These are phyloP conservation scores for Backusella morwellensis DNA, from an alignment of 192 early-diverging fungal species.

Conservation along the genomic window DNA sequence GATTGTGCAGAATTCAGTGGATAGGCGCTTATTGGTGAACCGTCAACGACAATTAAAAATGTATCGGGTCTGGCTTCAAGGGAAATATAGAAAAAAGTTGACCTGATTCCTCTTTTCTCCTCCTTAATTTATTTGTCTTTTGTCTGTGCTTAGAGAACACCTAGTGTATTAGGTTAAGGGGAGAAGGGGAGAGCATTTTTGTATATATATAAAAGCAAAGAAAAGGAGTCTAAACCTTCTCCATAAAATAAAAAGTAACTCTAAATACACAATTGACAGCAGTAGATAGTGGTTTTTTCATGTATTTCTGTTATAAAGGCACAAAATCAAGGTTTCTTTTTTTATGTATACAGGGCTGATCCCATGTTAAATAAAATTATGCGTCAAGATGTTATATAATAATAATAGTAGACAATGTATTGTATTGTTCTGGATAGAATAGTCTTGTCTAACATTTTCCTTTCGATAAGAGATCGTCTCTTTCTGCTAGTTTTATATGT, in stretches of 20 bases:
- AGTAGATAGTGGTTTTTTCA: not conserved
- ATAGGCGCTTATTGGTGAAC: constrained; percentile 92
- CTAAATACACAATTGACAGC: constrained; percentile 8
- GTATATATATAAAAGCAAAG: not conserved
- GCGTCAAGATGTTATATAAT: too few species aligned
- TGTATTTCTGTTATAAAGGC: not conserved
- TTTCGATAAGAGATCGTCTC: not conserved
- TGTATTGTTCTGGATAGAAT: not conserved
- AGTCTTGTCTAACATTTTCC: not conserved
- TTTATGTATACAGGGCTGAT: not conserved
- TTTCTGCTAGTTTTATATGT: not conserved
- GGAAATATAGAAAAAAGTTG: constrained; percentile 79
- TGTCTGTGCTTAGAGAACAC: not conserved
- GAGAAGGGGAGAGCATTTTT: not conserved
- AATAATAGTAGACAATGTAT: not conserved
- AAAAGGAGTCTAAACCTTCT: not conserved
- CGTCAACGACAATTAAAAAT: constrained; percentile 89
- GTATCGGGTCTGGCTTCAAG: constrained; percentile 98
- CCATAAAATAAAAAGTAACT: not conserved
- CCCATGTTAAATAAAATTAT: too few species aligned
- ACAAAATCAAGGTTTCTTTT: not conserved
- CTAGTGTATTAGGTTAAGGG: not conserved
- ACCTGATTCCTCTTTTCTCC: not conserved
- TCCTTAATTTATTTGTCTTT: constrained; percentile 14
- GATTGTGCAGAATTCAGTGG: constrained; percentile 89